These are phyloP conservation scores for Sporodiniella umbellata DNA, from an alignment of 371 early-diverging fungal genomes.

Conservation along the genomic window DNA sequence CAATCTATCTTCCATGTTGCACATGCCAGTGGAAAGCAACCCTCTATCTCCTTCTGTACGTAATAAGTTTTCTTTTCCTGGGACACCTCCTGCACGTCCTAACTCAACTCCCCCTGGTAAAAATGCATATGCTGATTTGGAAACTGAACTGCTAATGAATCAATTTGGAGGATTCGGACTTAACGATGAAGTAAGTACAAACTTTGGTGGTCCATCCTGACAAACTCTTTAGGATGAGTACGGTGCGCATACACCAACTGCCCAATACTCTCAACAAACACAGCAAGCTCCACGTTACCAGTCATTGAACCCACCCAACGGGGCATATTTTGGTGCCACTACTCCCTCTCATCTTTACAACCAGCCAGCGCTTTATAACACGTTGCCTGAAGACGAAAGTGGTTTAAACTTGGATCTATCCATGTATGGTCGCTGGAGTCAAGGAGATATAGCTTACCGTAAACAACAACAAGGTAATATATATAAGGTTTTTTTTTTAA, in stretches of 20 bases:
- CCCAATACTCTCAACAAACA: constrained; percentile 22
- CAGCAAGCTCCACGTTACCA: constrained; percentile 19
- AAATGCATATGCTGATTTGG: constrained; percentile 25
- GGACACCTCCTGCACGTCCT: constrained; percentile 39
- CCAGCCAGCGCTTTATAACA: not conserved
- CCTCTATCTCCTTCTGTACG: constrained; percentile 31
- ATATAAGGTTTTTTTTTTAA: not conserved
- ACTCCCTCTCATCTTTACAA: not conserved
- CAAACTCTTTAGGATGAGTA: constrained; percentile 15
- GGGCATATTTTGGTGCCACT: not conserved
- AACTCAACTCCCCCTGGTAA: constrained; percentile 49
- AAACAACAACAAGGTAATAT: constrained; percentile 17
- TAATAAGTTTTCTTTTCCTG: constrained; percentile 21
- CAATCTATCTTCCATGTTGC: constrained; percentile 8
- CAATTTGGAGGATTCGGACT: constrained; percentile 33
- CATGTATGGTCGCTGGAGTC: constrained; percentile 23
- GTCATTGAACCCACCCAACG: not conserved
- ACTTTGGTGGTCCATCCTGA: not conserved
- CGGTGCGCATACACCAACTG: constrained; percentile 2
- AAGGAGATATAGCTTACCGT: constrained; percentile 24
- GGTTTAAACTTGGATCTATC: constrained; percentile 5
- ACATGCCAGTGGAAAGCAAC: constrained; percentile 3
- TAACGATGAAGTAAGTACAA: constrained; percentile 31
- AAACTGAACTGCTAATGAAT: constrained; percentile 27
- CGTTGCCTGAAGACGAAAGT: constrained; percentile 2